Evolutionary conservation across 768 basidiomycete genomes (phyloP), one percentile per base, ranked within the genome.

Genomic region (Boletus rubroflammeus): DNA sequence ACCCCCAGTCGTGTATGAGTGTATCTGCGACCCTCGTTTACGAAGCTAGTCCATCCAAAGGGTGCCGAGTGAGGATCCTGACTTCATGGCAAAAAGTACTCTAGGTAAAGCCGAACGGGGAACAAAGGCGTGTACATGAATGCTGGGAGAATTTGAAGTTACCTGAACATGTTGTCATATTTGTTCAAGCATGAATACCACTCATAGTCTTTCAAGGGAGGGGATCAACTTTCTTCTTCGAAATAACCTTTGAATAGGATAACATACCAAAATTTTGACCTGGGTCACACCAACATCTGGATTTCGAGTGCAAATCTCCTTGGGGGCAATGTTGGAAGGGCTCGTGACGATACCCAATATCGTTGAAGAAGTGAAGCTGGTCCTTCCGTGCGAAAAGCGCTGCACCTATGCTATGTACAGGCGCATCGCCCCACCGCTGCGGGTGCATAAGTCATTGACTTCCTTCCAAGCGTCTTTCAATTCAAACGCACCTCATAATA

Each of bases 111-210:
- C 4, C 6, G 36, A 36, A 26, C 6, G 2, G 25, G 15, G 19
- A 45, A 40, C 11, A 32, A 50, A 39, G 47, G 51, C 40, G 39
- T 50, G 41, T 47, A 48, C 43, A 50, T 2, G 51, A 31, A 57
- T 36, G 21, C 36, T 48, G 41, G 31, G 25, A 40, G 17, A n/a
- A 6, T 53, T 25, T 41, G 21, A 40, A 21, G 39, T 58, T 47
- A 69, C 41, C 29, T 63, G 70, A 89, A 87, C 67, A 90, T 51
- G 15, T 65, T 73, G 55, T 90, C 86, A 63, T 88, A 94, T 72
- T 79, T 81, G 56, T 83, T 86, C 61, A 93, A 75, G 69, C 93
- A 96, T 19, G 92, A 94, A 72, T 95, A 95, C 88, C 90, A 83
- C 56, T 89, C 84, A 58, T 86, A 83, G 65, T 90, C 89, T 89